phyloP scores from a whole-genome alignment of 2,329 filamentous ascomycete genomes.

The Triangularia verruculosa region DNA sequence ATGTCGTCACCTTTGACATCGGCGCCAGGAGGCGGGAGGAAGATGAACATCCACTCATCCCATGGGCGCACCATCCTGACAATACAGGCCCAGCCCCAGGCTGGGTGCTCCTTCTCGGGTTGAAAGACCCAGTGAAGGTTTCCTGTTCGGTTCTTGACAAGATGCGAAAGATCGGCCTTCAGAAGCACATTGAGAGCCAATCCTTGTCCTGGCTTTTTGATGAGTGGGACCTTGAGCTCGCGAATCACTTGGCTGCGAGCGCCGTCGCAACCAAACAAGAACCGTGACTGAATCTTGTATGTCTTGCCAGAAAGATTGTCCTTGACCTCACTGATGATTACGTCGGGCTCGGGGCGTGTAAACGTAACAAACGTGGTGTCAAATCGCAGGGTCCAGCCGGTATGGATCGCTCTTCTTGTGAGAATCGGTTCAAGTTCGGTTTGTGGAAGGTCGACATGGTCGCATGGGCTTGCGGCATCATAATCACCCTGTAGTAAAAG shows the following conservation, averaged over 20 bases:
- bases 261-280: constrained; percentile 57
- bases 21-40: constrained; percentile 43
- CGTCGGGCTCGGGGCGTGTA: constrained; percentile 27
- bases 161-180: constrained; percentile 45
- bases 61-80: constrained; percentile 61
- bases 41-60: constrained; percentile 59
- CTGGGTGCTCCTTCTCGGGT: constrained; percentile 51
- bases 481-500: constrained; percentile 39
- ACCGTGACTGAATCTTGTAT: constrained; percentile 47
- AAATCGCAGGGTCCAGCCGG: constrained; percentile 43
- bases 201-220: constrained; percentile 32
- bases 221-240: constrained; percentile 35
- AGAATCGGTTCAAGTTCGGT: constrained; percentile 45
- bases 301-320: constrained; percentile 21
- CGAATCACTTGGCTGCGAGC: constrained; percentile 36
- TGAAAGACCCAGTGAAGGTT: constrained; percentile 59
- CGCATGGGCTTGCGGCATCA: constrained; percentile 41
- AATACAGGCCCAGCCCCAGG: constrained; percentile 49
- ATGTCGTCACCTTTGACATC: constrained; percentile 34
- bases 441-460: constrained; percentile 44
- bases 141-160: constrained; percentile 46
- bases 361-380: constrained; percentile 39
- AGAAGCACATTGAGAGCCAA: constrained; percentile 39
- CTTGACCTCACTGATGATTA: constrained; percentile 25
- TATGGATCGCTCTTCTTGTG: constrained; percentile 37